phyloP scores from a whole-genome alignment of 1,284 basidiomycete species.

The Cutaneotrichosporon cyanovorans region DNA sequence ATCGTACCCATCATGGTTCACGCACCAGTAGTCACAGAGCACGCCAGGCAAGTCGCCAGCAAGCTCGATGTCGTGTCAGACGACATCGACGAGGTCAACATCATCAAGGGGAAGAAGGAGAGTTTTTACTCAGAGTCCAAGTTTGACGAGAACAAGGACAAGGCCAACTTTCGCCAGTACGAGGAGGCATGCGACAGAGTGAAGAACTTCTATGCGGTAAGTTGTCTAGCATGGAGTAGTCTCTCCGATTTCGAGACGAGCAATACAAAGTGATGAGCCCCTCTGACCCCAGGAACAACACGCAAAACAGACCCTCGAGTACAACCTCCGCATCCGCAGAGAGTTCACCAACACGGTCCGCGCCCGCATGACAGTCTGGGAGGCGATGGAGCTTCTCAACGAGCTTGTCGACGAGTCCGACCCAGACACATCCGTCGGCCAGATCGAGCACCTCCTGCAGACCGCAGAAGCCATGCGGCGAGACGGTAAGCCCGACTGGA shows the following conservation, averaged over 20 bases:
- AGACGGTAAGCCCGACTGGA: constrained; percentile 69
- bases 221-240: constrained; percentile 39
- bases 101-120: constrained; percentile 25
- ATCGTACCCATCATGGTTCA: constrained; percentile 13
- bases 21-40: constrained; percentile 37
- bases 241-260: too few relatives aligned
- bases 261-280: neutral
- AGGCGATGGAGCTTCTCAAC: constrained; percentile 83
- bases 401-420: constrained; percentile 78
- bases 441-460: constrained; percentile 84
- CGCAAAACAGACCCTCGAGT: constrained; percentile 78
- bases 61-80: constrained; percentile 63
- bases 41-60: constrained; percentile 26
- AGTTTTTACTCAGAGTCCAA: constrained; percentile 56
- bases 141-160: constrained; percentile 70
- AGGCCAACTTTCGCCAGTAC: constrained; percentile 51
- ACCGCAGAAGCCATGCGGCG: constrained; percentile 83
- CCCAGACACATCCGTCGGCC: constrained; percentile 53
- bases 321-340: constrained; percentile 62
- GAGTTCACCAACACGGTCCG: constrained; percentile 26
- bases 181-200: constrained; percentile 69
- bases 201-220: constrained; percentile 61
- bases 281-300: constrained; percentile 61
- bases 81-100: constrained; percentile 58
- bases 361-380: constrained; percentile 58